A percentile compares a stretch with the other conserved stretches of the same genome.
Evolutionary conservation across 768 basidiomycete genomes (phyloP).

Genomic region (Daedaleopsis nitida): DNA sequence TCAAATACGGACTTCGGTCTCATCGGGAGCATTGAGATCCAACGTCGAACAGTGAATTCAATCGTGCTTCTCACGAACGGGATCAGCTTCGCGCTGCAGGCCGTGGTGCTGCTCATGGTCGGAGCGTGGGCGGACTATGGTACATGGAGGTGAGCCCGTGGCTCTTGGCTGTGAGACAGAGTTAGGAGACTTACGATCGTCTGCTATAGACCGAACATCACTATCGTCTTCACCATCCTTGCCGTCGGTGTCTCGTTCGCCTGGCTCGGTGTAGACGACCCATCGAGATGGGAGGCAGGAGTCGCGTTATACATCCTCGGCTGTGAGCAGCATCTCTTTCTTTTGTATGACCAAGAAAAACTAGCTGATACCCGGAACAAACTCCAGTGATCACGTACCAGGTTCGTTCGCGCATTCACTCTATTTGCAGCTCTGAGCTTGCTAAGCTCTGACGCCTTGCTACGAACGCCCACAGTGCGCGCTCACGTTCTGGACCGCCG

Average conservation of each 20-base stretch:
- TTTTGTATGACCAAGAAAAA: not conserved
- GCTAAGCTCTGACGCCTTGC: not conserved
- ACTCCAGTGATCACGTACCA: constrained; percentile 70
- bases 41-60: constrained; percentile 56
- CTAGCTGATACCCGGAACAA: not conserved
- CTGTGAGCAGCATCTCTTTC: constrained; percentile 39
- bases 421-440: not conserved
- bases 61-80: constrained; percentile 81
- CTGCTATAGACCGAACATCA: constrained; percentile 66
- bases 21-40: no score
- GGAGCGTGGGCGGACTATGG: constrained; percentile 86
- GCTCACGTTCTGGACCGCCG: constrained; percentile 82
- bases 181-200: not conserved
- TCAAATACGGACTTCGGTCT: no score
- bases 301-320: constrained; percentile 66
- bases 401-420: constrained; percentile 30
- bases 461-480: constrained; percentile 45
- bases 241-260: constrained; percentile 72
- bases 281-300: constrained; percentile 64
- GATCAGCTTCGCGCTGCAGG: constrained; percentile 77
- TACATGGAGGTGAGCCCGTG: constrained; percentile 57
- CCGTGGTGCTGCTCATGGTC: constrained; percentile 60
- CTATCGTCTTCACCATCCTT: constrained; percentile 69
- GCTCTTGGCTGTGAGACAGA: not conserved
- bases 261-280: constrained; percentile 74